Percentiles rank a stretch among this genome's conserved stretches.
Evolutionary conservation across 441 rosid genomes (phyloP).

Genomic region (Gossypium gossypioides): DNA sequence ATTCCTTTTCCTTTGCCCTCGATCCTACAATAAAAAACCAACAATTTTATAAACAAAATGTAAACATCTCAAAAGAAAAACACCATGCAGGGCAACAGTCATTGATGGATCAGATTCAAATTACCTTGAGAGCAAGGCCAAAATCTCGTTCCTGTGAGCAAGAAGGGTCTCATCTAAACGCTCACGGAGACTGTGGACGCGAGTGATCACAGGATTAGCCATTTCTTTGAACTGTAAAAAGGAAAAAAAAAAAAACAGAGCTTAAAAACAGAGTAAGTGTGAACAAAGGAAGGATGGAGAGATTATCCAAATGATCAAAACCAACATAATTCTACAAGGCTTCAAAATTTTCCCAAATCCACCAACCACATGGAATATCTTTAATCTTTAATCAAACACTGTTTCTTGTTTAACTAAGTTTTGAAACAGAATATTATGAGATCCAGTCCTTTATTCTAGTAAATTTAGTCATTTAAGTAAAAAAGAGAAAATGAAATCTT

Average conservation of each 20-base stretch:
- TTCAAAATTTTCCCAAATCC: conserved; percentile 18
- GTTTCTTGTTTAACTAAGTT: conserved; percentile 13
- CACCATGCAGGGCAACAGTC: neutral
- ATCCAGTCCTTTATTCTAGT: neutral
- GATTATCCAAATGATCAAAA: conserved; percentile 18
- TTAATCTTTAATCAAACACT: neutral
- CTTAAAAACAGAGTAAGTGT: neutral
- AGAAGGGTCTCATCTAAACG: conserved; percentile 77
- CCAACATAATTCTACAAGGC: conserved; percentile 18
- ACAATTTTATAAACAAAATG: neutral
- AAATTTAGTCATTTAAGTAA: neutral
- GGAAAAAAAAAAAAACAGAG: neutral
- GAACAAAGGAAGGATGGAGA: neutral
- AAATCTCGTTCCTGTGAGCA: conserved; percentile 67
- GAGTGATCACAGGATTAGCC: conserved; percentile 56
- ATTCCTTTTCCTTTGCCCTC: conserved; percentile 75
- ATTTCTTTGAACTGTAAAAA: conserved; percentile 24
- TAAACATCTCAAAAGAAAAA: neutral
- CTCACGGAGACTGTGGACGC: conserved; percentile 85
- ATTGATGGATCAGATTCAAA: neutral
- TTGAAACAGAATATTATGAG: neutral
- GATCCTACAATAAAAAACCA: conserved; percentile 26
- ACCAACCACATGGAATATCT: conserved; percentile 12
- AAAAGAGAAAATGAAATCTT: neutral
- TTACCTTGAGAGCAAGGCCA: conserved; percentile 83